These are phyloP conservation scores for Pseudocercospora pini-densiflorae DNA, from an alignment of 2,329 filamentous ascomycete species.

Conservation along the genomic window DNA sequence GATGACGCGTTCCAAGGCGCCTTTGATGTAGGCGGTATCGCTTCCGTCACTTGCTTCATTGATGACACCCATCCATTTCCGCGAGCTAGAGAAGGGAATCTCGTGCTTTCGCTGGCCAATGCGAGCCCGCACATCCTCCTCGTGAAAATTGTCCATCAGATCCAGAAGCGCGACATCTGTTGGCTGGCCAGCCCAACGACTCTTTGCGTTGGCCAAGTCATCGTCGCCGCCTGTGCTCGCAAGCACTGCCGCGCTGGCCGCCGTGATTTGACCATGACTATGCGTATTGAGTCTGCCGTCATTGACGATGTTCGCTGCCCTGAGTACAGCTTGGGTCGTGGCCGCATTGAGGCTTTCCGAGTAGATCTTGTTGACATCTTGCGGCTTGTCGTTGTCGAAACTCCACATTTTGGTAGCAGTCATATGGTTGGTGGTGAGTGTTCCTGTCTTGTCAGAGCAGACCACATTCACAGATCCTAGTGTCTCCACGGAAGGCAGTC, in stretches of 20 bases:
- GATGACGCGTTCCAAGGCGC: slow-evolving; percentile 85
- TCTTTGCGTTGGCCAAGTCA: slow-evolving; percentile 67
- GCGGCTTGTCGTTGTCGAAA: slow-evolving; percentile 66
- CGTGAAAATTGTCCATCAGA: slow-evolving; percentile 84
- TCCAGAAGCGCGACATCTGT: slow-evolving; percentile 98
- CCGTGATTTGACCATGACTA: slow-evolving; percentile 61
- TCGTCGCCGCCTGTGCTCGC: slow-evolving; percentile 75
- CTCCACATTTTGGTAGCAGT: slow-evolving; percentile 97
- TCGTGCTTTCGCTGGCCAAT: slow-evolving; percentile 82
- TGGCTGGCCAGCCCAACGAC: slow-evolving; percentile 94
- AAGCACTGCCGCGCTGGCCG: slow-evolving; percentile 76
- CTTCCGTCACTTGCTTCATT: slow-evolving; percentile 67
- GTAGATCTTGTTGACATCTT: slow-evolving; percentile 61
- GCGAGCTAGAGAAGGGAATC: slow-evolving; percentile 93
- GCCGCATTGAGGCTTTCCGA: slow-evolving; percentile 65
- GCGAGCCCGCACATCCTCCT: slow-evolving; percentile 87
- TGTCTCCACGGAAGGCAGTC: slow-evolving; percentile 96
- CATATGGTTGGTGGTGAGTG: slow-evolving; percentile 97
- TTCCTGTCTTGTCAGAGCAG: slow-evolving; percentile 98
- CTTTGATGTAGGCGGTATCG: slow-evolving; percentile 93
- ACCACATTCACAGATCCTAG: slow-evolving; percentile 99
- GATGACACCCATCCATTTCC: slow-evolving; percentile 99
- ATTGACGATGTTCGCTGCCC: slow-evolving; percentile 96
- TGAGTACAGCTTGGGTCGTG: slow-evolving; percentile 78
- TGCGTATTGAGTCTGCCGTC: slow-evolving; percentile 78